Conservation (phyloP, 139 green algal genomes). For the Auxenochlorella pyrenoidosa region DNA sequence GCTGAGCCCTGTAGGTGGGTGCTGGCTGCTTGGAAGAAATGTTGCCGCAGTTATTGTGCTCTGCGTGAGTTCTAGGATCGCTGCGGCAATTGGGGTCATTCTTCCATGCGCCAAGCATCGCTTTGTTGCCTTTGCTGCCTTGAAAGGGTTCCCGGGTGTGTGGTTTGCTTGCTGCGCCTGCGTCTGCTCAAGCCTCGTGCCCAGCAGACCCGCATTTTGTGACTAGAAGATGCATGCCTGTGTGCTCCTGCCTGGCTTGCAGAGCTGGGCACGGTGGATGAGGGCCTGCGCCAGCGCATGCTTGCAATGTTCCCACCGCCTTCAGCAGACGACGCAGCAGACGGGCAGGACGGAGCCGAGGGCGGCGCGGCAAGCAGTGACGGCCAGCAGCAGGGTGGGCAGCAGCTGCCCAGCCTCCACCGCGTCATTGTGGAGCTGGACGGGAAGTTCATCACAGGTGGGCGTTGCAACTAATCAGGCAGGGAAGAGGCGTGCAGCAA, state of each 20-base stretch:
- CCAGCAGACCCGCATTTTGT: not conserved
- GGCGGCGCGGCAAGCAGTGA: not conserved
- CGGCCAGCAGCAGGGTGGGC: not conserved
- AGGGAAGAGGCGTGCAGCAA: too few species aligned
- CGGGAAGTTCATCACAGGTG: constrained; percentile 48
- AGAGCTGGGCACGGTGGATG: constrained; percentile 34
- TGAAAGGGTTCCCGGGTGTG: not conserved
- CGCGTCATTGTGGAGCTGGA: constrained; percentile 51
- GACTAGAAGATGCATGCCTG: not conserved
- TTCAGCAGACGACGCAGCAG: not conserved
- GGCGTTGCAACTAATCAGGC: too few species aligned
- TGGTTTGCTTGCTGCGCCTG: not conserved
- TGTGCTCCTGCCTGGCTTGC: not conserved
- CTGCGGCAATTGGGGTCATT: too few species aligned
- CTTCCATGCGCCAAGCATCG: too few species aligned
- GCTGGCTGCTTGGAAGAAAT: too few species aligned
- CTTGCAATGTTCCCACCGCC: constrained; percentile 12
- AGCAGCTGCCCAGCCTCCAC: constrained; percentile 36
- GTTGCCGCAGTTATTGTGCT: too few species aligned
- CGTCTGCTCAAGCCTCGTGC: too few species aligned
- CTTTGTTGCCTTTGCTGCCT: not conserved
- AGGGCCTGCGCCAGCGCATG: constrained; percentile 25
- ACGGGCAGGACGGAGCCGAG: not conserved
- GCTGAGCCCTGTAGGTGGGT: constrained; percentile 19
- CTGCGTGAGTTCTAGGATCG: too few species aligned